Percentiles rank a stretch among this genome's conserved stretches.
Evolutionary conservation across 2,329 filamentous ascomycete species (phyloP).

Genomic region (Colletotrichum lini): DNA sequence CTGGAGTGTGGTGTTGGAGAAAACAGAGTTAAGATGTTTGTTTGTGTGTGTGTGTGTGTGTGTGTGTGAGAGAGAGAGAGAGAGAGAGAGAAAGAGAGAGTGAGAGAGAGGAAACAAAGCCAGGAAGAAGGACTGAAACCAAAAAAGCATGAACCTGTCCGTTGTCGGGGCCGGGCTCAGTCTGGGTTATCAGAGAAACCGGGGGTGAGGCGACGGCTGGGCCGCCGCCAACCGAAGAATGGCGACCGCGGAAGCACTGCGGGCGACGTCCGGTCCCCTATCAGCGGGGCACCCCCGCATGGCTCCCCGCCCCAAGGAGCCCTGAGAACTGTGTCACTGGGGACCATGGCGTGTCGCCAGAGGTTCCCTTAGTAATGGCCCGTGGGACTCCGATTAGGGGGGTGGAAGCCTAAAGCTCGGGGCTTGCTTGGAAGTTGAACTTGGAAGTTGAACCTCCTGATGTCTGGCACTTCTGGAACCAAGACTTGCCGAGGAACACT

Average conservation of each 20-base stretch:
- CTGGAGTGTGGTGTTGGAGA: conserved; percentile 23
- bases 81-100: not conserved
- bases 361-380: not conserved
- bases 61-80: not conserved
- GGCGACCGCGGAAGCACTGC: conserved; percentile 37
- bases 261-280: conserved; percentile 32
- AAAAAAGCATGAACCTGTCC: conserved; percentile 6
- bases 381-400: conserved; percentile 22
- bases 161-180: conserved; percentile 9
- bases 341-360: not conserved
- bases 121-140: conserved; percentile 7
- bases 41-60: no score
- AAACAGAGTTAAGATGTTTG: not conserved
- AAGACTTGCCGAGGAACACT: no score
- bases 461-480: no score
- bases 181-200: conserved; percentile 7
- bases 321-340: not conserved
- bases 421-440: no score
- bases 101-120: not conserved
- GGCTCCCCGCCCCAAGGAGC: not conserved
- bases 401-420: not conserved
- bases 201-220: conserved; percentile 31
- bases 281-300: conserved; percentile 32
- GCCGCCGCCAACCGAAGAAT: conserved; percentile 39
- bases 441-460: not conserved